Evolutionary conservation across 345 rosid genomes (phyloP).

Genomic region (Sapria himalayana): DNA sequence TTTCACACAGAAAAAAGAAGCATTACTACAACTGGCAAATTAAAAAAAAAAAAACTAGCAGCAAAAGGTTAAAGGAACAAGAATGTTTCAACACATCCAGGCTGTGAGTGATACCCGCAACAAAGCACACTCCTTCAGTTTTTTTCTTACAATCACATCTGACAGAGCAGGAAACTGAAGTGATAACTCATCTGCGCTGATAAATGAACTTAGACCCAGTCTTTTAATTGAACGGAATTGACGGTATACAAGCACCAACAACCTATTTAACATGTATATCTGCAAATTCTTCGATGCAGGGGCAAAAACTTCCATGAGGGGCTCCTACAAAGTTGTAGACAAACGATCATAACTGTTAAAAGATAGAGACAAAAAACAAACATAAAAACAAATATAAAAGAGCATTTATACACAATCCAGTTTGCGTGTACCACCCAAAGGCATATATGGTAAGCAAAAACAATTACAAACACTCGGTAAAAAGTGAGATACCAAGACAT

Average conservation of each 20-base stretch:
- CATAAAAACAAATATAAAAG: too few species aligned
- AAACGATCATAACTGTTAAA: too few species aligned
- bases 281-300: conserved; percentile 73
- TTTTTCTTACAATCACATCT: conserved; percentile 44
- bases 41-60: conserved; percentile 6
- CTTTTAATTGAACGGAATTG: conserved; percentile 47
- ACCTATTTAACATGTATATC: conserved; percentile 45
- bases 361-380: too few species aligned
- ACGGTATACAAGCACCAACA: conserved; percentile 61
- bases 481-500: too few species aligned
- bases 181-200: conserved; percentile 50
- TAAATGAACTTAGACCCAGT: conserved; percentile 31
- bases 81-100: too few species aligned
- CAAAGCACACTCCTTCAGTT: conserved; percentile 48
- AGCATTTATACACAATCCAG: too few species aligned
- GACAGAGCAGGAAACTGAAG: conserved; percentile 46
- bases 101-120: conserved; percentile 74
- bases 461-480: too few species aligned
- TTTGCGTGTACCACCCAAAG: too few species aligned
- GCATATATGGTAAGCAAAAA: too few species aligned
- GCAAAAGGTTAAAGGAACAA: background rate
- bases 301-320: conserved; percentile 80
- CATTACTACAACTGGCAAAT: background rate
- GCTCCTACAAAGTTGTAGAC: conserved; percentile 75
- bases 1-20: conserved; percentile 10